Base-by-base conservation (phyloP, 2,329 filamentous ascomycete species). In the Fusarium armeniacum region DNA sequence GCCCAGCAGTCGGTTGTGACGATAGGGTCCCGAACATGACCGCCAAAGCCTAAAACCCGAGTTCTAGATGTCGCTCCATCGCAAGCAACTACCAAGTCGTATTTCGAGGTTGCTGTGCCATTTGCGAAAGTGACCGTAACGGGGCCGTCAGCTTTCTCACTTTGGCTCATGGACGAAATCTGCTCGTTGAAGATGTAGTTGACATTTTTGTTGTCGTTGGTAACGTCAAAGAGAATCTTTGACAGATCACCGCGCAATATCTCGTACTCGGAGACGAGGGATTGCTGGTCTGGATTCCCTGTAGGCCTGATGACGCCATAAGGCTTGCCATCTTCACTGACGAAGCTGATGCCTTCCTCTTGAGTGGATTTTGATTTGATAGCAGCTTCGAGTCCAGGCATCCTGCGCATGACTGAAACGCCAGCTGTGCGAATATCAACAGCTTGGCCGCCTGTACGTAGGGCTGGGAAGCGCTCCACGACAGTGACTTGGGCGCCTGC, bases 371-470 rank as follows among this genome's bases (percentile, higher is more conserved):
- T 65, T 10, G 51, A 46, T 46, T 38, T 20, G 40, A 65, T 53
- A 1, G 38, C 59, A 9, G 59, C 38, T 10, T 65, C 62, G 73
- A 83, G 77, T 0, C 80, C 78, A 0, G 80, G 78, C 68, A 81
- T 82, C 57, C 76, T 78, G 10, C 77, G 74, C 75, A 81, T 81
- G 4, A 82, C 73, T 2, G 76, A 73, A 9, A 82, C 77, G 2
- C 79, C 80, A 2, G 72, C 71, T 16, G 76, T 78, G 59, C 80
- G 79, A 38, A 81, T 77, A 51, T 81, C 79, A 46, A 81, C 62
- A n/a, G 76, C 76, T 35, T 81, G 79, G 5, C 79, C 79, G 76
- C 43, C 73, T 76, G 60, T 80, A 5, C 76, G 76, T 13, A 78
- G n/a, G 47, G 58, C n/a, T 3, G 79, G 71, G 47, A 76, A 78